phyloP scores from a whole-genome alignment of 1,139 yeast species.

The Insectozyma bohioensis region DNA sequence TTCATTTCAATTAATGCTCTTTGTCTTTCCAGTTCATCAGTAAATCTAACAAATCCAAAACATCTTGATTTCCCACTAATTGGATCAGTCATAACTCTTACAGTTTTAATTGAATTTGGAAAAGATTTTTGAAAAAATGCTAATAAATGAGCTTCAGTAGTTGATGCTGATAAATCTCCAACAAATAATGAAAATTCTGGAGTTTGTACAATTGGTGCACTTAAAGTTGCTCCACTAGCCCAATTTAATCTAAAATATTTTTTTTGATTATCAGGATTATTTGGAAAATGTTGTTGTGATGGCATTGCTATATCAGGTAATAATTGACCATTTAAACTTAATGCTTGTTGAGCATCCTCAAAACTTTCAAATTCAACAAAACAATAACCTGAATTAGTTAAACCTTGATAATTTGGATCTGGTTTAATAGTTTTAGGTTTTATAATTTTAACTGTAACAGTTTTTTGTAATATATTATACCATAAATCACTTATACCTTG shows the following conservation, averaged over 20 bases:
- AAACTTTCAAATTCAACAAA: slow-evolving; percentile 64
- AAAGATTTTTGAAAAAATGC: slow-evolving; percentile 66
- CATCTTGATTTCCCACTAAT: slow-evolving; percentile 70
- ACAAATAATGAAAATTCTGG: slow-evolving; percentile 68
- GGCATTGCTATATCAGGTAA: slow-evolving; percentile 59
- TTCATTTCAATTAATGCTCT: slow-evolving; percentile 70
- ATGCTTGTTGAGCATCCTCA: slow-evolving; percentile 65
- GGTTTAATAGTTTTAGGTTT: slow-evolving; percentile 39
- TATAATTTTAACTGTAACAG: slow-evolving; percentile 52
- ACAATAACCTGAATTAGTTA: slow-evolving; percentile 70
- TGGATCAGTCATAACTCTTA: slow-evolving; percentile 75
- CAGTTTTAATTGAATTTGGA: slow-evolving; percentile 62
- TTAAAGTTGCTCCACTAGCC: slow-evolving; percentile 66
- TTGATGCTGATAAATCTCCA: slow-evolving; percentile 75
- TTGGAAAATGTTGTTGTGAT: slow-evolving; percentile 41
- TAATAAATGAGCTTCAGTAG: slow-evolving; percentile 67
- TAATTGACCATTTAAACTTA: slow-evolving; percentile 61
- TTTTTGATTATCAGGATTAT: slow-evolving; percentile 54
- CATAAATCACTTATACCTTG: slow-evolving; percentile 57
- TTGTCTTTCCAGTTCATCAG: slow-evolving; percentile 61
- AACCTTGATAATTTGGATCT: slow-evolving; percentile 26
- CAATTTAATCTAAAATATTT: slow-evolving; percentile 67
- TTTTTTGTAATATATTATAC: slow-evolving; percentile 47
- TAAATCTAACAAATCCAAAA: slow-evolving; percentile 73
- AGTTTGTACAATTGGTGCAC: slow-evolving; percentile 50